A percentile compares a stretch with the other conserved stretches of the same genome.
These are phyloP conservation scores for Elsinoe batatas DNA, from an alignment of 2,329 filamentous ascomycete genomes.

Conservation along the genomic window DNA sequence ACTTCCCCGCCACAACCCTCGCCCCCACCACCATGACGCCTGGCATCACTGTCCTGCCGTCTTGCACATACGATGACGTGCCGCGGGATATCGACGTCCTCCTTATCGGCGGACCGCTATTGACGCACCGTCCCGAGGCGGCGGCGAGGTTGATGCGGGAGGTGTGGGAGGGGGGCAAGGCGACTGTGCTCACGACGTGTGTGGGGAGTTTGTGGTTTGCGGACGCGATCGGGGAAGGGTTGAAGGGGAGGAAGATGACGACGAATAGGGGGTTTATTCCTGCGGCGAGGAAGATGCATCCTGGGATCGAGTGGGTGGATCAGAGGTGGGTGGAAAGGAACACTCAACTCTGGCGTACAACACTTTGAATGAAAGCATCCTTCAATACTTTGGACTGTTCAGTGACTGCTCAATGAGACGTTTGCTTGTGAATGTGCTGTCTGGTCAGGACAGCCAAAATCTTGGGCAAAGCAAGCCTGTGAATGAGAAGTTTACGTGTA, in stretches of 20 bases:
- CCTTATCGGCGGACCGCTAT: conserved; percentile 30
- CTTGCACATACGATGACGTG: conserved; percentile 32
- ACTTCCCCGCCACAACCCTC: conserved; percentile 31
- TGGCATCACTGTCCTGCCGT: conserved; percentile 28
- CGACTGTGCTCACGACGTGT: conserved; percentile 31
- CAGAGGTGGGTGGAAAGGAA: conserved; percentile 25
- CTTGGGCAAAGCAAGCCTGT: too few relatives aligned
- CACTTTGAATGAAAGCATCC: too few relatives aligned
- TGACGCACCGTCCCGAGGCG: conserved; percentile 23
- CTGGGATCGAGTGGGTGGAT: conserved; percentile 30
- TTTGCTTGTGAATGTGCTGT: too few relatives aligned
- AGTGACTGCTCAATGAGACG: too few relatives aligned
- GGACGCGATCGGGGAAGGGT: conserved; percentile 22
- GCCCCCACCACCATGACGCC: conserved; percentile 26
- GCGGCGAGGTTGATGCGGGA: conserved; percentile 28
- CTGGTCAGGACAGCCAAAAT: too few relatives aligned
- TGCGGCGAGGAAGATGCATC: conserved; percentile 23
- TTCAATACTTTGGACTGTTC: too few relatives aligned
- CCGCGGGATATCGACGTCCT: conserved; percentile 35
- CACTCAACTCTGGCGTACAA: neutral
- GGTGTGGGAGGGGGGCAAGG: conserved; percentile 25
- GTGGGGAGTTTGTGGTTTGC: conserved; percentile 33
- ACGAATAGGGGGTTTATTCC: conserved; percentile 29
- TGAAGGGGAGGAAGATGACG: conserved; percentile 32
- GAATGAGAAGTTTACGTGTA: too few relatives aligned